Evolutionary conservation across 2,329 filamentous ascomycete species (phyloP).

Genomic region (Leptographium lundbergii): DNA sequence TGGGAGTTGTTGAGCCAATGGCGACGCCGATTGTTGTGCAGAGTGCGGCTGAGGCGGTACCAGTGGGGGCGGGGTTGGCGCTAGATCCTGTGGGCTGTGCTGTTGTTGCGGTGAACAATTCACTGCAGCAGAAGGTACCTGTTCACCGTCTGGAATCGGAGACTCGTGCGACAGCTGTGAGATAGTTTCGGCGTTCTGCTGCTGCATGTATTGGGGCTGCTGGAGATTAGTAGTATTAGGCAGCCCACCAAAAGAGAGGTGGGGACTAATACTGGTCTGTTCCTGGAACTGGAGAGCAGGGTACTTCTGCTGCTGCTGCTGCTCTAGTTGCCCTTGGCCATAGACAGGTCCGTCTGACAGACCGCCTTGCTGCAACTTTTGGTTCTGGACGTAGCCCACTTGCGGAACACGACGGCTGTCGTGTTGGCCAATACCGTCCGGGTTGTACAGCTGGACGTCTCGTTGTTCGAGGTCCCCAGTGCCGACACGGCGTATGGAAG

Average conservation of each 20-base stretch:
- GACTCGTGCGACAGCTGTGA: slow-evolving; percentile 53
- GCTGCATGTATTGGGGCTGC: slow-evolving; percentile 20
- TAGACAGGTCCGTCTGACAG: slow-evolving; percentile 16
- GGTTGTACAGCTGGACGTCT: slow-evolving; percentile 30
- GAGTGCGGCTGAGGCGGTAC: slow-evolving; percentile 21
- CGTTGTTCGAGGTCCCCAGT: slow-evolving; percentile 20
- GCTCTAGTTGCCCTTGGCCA: not conserved
- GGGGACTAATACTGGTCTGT: slow-evolving; percentile 16
- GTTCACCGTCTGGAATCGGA: slow-evolving; percentile 36
- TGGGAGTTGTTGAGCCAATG: not conserved
- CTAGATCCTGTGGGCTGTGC: slow-evolving; percentile 9
- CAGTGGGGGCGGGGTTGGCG: slow-evolving; percentile 9
- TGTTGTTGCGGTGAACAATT: slow-evolving; percentile 24
- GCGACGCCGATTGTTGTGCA: slow-evolving; percentile 10
- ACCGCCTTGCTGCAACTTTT: slow-evolving; percentile 21
- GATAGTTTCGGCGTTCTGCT: slow-evolving; percentile 43
- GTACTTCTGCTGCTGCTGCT: slow-evolving; percentile 26
- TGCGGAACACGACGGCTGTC: slow-evolving; percentile 20
- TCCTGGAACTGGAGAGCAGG: slow-evolving; percentile 10
- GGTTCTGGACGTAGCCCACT: slow-evolving; percentile 22
- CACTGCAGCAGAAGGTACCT: slow-evolving; percentile 13
- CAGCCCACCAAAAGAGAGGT: slow-evolving; percentile 22
- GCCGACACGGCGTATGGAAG: slow-evolving; percentile 33
- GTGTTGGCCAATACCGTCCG: slow-evolving; percentile 28
- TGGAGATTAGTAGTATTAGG: slow-evolving; percentile 14